A percentile compares a stretch with the other conserved stretches of the same genome.
Evolutionary conservation across 2,329 filamentous ascomycete species (phyloP).

Genomic region (Talaromyces islandicus): DNA sequence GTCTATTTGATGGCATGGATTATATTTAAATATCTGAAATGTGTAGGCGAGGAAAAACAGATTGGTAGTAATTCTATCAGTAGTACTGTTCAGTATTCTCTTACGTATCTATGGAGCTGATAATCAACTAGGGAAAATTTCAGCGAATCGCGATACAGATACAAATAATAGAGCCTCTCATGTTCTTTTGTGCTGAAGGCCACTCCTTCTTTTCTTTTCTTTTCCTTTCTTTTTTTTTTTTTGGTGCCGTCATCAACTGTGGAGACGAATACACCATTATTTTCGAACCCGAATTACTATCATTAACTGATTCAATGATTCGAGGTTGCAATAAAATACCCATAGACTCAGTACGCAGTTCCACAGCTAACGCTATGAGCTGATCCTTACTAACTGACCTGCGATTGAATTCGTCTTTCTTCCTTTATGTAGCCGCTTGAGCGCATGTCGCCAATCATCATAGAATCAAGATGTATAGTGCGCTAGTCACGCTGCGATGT

Average conservation of each 20-base stretch:
- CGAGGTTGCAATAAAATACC: background rate
- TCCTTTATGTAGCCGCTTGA: background rate
- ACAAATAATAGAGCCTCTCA: background rate
- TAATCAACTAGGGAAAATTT: no score
- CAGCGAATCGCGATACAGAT: background rate
- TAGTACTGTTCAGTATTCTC: no score
- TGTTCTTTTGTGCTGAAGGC: background rate
- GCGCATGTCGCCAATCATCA: no score
- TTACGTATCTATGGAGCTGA: no score
- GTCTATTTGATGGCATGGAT: background rate
- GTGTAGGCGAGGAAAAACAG: background rate
- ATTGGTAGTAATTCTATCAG: background rate
- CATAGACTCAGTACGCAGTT: background rate
- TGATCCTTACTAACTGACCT: no score
- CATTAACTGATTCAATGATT: no score
- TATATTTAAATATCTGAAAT: background rate
- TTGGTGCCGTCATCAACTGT: background rate
- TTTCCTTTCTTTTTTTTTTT: no score
- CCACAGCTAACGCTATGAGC: no score
- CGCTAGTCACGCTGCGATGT: background rate
- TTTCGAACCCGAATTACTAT: no score
- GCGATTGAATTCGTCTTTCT: no score
- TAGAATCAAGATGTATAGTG: no score
- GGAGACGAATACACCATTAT: background rate
- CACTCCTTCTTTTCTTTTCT: background rate